A percentile compares a stretch with the other conserved stretches of the same genome.
Evolutionary conservation across 768 basidiomycete genomes (phyloP).

Genomic region (Mycena rebaudengoi): DNA sequence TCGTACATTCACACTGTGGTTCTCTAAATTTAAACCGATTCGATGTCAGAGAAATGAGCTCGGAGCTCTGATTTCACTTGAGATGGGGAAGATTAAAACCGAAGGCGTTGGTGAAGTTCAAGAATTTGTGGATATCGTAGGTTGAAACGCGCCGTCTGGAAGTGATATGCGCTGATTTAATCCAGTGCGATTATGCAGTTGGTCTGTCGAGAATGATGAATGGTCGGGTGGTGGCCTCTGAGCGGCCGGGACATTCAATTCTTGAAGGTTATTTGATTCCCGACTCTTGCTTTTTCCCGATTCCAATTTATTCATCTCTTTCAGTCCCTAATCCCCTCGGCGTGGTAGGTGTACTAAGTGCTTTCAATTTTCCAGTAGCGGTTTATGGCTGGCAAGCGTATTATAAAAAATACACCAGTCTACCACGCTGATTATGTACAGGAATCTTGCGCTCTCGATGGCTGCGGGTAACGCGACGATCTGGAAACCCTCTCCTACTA

Average conservation of each 20-base stretch:
- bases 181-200: conserved; percentile 92
- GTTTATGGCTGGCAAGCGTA: conserved; percentile 84
- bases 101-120: conserved; percentile 95
- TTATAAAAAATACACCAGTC: neutral
- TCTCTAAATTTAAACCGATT: conserved; percentile 51
- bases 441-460: conserved; percentile 91
- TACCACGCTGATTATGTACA: conserved; percentile 38
- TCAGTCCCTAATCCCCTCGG: conserved; percentile 90
- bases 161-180: conserved; percentile 1
- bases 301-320: conserved; percentile 29
- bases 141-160: conserved; percentile 38
- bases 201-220: conserved; percentile 96
- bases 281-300: conserved; percentile 17
- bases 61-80: conserved; percentile 84
- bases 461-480: conserved; percentile 92
- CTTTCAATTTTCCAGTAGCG: conserved; percentile 97
- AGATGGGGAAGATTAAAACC: conserved; percentile 91
- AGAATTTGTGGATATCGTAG: conserved; percentile 93
- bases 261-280: conserved; percentile 69
- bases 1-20: conserved; percentile 22
- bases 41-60: conserved; percentile 80
- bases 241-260: conserved; percentile 90
- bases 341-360: conserved; percentile 78
- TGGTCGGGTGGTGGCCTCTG: conserved; percentile 86
- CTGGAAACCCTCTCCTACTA: conserved; percentile 95